Evolutionary conservation across 2,329 filamentous ascomycete species (phyloP).

Genomic region (Ceratocystis eucalypticola): DNA sequence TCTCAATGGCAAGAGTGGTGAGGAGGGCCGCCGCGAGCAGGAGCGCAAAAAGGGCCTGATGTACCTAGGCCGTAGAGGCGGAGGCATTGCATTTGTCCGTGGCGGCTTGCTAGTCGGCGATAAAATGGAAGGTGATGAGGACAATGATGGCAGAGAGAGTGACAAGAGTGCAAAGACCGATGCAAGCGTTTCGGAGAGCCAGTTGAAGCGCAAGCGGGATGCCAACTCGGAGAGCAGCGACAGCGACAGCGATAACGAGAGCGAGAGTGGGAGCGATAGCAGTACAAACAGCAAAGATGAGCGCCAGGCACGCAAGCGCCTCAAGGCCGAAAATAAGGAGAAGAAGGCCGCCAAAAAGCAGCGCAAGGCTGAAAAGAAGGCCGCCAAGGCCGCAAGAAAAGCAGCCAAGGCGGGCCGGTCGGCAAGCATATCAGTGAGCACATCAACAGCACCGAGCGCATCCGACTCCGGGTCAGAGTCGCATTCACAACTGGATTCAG

Average conservation of each 20-base stretch:
- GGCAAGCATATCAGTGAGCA: not conserved
- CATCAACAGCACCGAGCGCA: not conserved
- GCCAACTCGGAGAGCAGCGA: not conserved
- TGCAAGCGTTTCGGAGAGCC: not conserved
- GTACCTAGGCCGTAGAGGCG: constrained; percentile 57
- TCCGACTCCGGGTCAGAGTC: not conserved
- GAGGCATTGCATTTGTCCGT: constrained; percentile 70
- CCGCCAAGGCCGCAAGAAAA: constrained; percentile 3
- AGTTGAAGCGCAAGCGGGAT: constrained; percentile 10
- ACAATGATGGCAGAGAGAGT: constrained; percentile 5
- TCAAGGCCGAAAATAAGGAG: constrained; percentile 13
- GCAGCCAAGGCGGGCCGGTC: not conserved
- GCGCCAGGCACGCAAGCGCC: constrained; percentile 9
- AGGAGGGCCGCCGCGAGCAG: constrained; percentile 43
- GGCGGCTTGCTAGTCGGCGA: constrained; percentile 51
- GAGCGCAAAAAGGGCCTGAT: constrained; percentile 55
- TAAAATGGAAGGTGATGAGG: constrained; percentile 19
- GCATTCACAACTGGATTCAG: not conserved
- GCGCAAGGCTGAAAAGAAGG: constrained; percentile 14
- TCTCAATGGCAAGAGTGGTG: constrained; percentile 74
- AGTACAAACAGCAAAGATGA: not conserved
- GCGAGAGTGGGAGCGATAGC: not conserved
- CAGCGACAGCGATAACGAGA: not conserved
- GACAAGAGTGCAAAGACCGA: not conserved
- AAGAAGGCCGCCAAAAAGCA: constrained; percentile 15